phyloP scores from a whole-genome alignment of 345 rosid species.

The Psidium guajava region DNA sequence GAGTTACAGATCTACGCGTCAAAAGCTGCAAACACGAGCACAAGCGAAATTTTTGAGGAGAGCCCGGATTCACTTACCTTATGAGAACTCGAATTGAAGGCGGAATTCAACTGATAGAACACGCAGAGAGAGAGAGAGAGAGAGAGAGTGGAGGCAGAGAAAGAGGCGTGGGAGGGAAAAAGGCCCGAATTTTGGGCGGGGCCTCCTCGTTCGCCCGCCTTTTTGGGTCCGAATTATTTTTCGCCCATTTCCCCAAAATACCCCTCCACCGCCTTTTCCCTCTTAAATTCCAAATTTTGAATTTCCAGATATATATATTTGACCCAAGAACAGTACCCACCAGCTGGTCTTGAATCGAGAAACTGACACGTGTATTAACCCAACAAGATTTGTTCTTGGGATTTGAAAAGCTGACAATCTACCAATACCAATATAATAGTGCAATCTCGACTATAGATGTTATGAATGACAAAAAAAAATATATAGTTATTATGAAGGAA shows the following conservation, averaged over 20 bases:
- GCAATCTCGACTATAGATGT: no score
- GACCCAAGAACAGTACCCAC: neutral
- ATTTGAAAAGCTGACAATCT: no score
- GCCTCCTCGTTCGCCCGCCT: neutral
- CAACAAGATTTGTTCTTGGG: no score
- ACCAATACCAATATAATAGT: no score
- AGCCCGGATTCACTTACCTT: neutral
- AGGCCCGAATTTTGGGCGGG: neutral
- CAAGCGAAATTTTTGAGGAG: neutral
- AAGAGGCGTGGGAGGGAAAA: constrained; percentile 5
- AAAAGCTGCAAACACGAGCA: neutral
- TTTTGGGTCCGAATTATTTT: neutral
- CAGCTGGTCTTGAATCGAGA: neutral
- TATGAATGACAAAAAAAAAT: no score
- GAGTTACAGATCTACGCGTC: neutral
- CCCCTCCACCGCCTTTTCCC: neutral
- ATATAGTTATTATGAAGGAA: no score
- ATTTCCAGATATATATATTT: neutral
- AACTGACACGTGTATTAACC: neutral
- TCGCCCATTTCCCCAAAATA: neutral
- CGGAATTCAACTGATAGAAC: neutral
- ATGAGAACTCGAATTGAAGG: neutral
- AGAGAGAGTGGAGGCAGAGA: constrained; percentile 3
- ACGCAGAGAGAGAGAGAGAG: neutral
- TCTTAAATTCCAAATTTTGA: neutral